These are phyloP conservation scores for Candida piceae DNA, from an alignment of 805 yeast genomes.

Conservation along the genomic window DNA sequence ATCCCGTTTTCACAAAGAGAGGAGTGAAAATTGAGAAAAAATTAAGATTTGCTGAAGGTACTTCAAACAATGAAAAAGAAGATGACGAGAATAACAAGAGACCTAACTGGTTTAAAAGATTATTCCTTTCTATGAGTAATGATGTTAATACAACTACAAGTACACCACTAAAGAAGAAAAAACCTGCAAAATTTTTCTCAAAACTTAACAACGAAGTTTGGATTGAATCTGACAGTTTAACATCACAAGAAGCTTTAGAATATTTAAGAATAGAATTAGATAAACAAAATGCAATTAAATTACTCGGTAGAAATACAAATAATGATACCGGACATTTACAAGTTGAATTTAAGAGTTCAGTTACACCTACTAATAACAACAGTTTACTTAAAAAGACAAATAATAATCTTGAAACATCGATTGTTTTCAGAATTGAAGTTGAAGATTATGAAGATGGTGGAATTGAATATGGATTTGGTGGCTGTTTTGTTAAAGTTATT, in stretches of 20 bases:
- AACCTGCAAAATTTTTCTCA: background rate
- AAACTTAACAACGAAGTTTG: constrained; percentile 4
- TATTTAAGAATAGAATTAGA: constrained; percentile 4
- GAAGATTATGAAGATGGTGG: constrained; percentile 28
- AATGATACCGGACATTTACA: constrained; percentile 1
- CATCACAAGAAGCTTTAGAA: constrained; percentile 4
- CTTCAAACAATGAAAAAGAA: background rate
- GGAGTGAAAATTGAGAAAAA: constrained; percentile 3
- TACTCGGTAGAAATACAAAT: background rate
- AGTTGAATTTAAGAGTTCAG: constrained; percentile 1
- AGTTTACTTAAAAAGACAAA: no score
- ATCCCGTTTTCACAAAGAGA: constrained; percentile 16
- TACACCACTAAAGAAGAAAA: background rate
- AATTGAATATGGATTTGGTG: constrained; percentile 29
- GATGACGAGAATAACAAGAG: constrained; percentile 1
- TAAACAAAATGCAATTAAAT: constrained; percentile 3
- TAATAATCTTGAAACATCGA: no score
- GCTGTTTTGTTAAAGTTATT: constrained; percentile 24
- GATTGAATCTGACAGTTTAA: constrained; percentile 16
- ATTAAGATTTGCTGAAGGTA: constrained; percentile 1
- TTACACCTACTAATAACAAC: no score
- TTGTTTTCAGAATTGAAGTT: constrained; percentile 17
- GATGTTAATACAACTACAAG: background rate
- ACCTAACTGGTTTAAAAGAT: constrained; percentile 21
- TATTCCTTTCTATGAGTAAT: constrained; percentile 9